A percentile compares a stretch with the other conserved stretches of the same genome.
These are phyloP conservation scores for Mucor saturninus DNA, from an alignment of 371 early-diverging fungal genomes.

Conservation along the genomic window DNA sequence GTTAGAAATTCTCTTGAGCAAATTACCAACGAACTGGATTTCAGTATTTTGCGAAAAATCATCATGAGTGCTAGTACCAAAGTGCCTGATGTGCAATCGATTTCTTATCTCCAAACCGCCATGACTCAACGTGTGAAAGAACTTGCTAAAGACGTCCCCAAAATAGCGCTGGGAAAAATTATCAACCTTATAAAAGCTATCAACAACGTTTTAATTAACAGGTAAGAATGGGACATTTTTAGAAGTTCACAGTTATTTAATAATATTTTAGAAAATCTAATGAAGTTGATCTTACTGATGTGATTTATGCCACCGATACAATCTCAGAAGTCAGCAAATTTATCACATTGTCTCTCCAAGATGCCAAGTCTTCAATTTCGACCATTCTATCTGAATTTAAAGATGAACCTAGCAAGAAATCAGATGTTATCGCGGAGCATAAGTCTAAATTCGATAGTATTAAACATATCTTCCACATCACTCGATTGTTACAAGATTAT, in stretches of 20 bases:
- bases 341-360: constrained; percentile 11
- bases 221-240: constrained; percentile 8
- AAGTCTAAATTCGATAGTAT: constrained; percentile 12
- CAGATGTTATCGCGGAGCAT: not conserved
- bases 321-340: constrained; percentile 19
- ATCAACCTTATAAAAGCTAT: constrained; percentile 20
- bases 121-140: constrained; percentile 10
- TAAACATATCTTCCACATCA: constrained; percentile 24
- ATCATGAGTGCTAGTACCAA: constrained; percentile 15
- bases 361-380: constrained; percentile 5
- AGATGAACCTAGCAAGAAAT: not conserved
- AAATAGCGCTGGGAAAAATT: constrained; percentile 4
- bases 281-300: constrained; percentile 20
- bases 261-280: constrained; percentile 14
- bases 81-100: constrained; percentile 7
- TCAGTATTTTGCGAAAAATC: constrained; percentile 18
- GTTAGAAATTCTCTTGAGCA: constrained; percentile 5
- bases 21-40: constrained; percentile 24
- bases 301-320: constrained; percentile 20
- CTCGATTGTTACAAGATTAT: constrained; percentile 35
- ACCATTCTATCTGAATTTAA: constrained; percentile 2
- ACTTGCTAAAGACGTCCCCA: not conserved
- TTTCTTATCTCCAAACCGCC: constrained; percentile 15
- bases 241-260: not conserved
- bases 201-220: constrained; percentile 10